Conservation (phyloP, 1,139 yeast species). For the Yamadazyma membranifaciens region DNA sequence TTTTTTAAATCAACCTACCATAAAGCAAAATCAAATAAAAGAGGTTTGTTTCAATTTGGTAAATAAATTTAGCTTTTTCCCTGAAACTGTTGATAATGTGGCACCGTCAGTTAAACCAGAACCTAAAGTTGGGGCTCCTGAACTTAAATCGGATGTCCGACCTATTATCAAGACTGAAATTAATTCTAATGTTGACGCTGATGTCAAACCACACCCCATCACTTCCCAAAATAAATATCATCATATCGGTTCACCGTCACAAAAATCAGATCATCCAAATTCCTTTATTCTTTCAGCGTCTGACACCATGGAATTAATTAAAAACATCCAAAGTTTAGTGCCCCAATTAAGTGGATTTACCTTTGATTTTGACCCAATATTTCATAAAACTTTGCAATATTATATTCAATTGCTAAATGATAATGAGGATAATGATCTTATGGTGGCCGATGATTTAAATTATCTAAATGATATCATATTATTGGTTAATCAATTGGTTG, state of each 20-base stretch:
- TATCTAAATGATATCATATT: slow-evolving; percentile 24
- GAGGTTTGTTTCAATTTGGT: slow-evolving; percentile 3
- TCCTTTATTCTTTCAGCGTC: not conserved
- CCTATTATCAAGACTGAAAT: no score
- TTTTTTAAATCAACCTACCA: slow-evolving; percentile 4
- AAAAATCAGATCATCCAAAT: not conserved
- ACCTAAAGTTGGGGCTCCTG: no score
- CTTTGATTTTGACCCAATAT: slow-evolving; percentile 25
- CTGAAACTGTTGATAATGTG: no score
- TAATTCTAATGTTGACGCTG: no score
- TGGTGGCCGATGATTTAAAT: slow-evolving; percentile 19
- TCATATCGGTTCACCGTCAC: no score
- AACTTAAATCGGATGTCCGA: no score
- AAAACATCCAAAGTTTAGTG: slow-evolving; percentile 17
- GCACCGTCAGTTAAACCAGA: no score
- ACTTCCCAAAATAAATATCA: not conserved
- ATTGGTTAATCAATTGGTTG: slow-evolving; percentile 25
- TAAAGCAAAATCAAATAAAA: not conserved
- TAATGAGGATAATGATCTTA: slow-evolving; percentile 17
- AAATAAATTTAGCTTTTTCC: slow-evolving; percentile 2
- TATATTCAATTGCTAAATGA: slow-evolving; percentile 24
- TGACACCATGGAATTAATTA: slow-evolving; percentile 8
- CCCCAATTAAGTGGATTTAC: slow-evolving; percentile 32
- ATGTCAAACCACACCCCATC: no score
- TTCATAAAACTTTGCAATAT: slow-evolving; percentile 21